A percentile compares a stretch with the other conserved stretches of the same genome.
These are phyloP conservation scores for Abrus pulchellus DNA, from an alignment of 306 rosid genomes.

Conservation along the genomic window DNA sequence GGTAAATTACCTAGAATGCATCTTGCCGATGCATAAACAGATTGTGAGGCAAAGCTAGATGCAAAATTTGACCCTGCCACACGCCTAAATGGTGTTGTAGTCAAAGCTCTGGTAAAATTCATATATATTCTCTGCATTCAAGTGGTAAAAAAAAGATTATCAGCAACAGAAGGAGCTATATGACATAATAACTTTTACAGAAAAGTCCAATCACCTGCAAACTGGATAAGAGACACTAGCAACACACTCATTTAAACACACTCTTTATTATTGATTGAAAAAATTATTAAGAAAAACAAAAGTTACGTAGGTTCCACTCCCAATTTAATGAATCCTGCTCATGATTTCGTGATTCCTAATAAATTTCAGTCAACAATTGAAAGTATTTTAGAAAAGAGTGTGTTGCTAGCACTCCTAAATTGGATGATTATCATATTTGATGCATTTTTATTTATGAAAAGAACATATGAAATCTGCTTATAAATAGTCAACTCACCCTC, in stretches of 20 bases:
- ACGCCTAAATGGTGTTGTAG: constrained; percentile 54
- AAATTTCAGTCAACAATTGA: too few species aligned
- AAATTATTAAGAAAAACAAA: too few species aligned
- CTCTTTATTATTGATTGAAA: too few species aligned
- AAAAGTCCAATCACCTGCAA: constrained; percentile 23
- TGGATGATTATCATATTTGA: constrained; percentile 14
- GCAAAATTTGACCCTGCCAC: constrained; percentile 50
- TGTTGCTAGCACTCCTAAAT: not conserved
- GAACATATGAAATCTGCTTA: not conserved
- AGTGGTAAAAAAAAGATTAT: constrained; percentile 13
- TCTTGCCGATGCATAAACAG: constrained; percentile 56
- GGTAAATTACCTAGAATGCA: constrained; percentile 57
- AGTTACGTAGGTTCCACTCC: too few species aligned
- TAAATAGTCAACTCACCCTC: constrained; percentile 56
- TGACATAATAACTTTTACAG: not conserved
- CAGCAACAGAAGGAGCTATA: constrained; percentile 19
- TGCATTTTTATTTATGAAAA: not conserved
- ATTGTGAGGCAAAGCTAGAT: constrained; percentile 47
- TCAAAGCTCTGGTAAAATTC: constrained; percentile 59
- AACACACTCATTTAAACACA: too few species aligned
- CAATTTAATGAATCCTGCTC: too few species aligned
- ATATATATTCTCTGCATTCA: constrained; percentile 61
- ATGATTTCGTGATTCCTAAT: too few species aligned
- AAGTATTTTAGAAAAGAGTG: too few species aligned
- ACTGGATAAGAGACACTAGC: not conserved